These are phyloP conservation scores for Hordeum pubiflorum DNA, from an alignment of 202 grass and related monocot species.

Conservation along the genomic window DNA sequence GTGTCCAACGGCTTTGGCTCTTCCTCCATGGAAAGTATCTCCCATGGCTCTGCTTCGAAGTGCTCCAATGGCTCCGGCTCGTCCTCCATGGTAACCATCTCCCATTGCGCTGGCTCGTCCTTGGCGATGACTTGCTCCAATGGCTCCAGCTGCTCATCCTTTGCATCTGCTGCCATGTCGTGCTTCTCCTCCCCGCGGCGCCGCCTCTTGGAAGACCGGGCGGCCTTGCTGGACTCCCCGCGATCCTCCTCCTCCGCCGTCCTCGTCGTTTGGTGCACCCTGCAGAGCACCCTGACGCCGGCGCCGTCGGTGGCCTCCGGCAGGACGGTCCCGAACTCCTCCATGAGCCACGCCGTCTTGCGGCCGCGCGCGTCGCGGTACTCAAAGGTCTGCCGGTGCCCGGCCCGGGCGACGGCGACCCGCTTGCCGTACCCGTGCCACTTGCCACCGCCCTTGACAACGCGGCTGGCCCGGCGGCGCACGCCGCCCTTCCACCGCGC, in stretches of 20 bases:
- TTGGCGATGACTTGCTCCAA: too few relatives aligned
- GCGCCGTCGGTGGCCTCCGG: background rate
- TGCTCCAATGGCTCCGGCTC: too few relatives aligned
- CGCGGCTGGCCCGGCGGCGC: background rate
- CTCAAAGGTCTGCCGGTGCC: background rate
- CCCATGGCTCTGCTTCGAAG: too few relatives aligned
- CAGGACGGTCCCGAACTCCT: background rate
- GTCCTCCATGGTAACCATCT: too few relatives aligned
- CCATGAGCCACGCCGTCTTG: conserved; percentile 9
- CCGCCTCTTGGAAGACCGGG: too few relatives aligned
- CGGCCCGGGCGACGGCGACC: background rate
- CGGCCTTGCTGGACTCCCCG: too few relatives aligned
- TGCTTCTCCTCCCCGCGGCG: too few relatives aligned
- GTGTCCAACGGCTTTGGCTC: background rate
- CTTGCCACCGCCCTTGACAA: background rate
- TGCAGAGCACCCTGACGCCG: conserved; percentile 16
- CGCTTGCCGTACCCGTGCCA: background rate
- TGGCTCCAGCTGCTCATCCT: too few relatives aligned
- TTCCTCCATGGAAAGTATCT: too few relatives aligned
- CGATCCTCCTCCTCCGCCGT: too few relatives aligned
- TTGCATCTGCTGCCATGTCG: too few relatives aligned
- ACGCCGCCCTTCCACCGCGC: background rate
- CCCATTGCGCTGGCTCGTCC: too few relatives aligned
- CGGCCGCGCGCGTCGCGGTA: background rate
- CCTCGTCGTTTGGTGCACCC: background rate